Evolutionary conservation across 2,329 filamentous ascomycete genomes (phyloP).

Genomic region (Pseudocercospora eumusae): DNA sequence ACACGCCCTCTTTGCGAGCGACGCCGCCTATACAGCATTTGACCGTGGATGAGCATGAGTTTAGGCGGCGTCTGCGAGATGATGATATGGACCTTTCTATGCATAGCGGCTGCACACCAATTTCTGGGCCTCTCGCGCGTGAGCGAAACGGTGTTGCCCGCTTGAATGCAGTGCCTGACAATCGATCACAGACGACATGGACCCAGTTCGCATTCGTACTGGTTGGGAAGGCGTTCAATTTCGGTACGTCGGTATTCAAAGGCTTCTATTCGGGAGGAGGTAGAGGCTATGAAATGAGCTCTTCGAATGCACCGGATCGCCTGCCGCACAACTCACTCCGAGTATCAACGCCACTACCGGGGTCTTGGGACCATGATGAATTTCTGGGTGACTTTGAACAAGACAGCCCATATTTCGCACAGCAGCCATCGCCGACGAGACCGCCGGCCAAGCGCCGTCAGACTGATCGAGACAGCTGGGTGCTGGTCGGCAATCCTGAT

Average conservation of each 20-base stretch:
- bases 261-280: slow-evolving; percentile 89
- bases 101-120: slow-evolving; percentile 14
- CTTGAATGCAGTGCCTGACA: slow-evolving; percentile 21
- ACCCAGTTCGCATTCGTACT: slow-evolving; percentile 61
- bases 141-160: slow-evolving; percentile 42
- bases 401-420: slow-evolving; percentile 46
- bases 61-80: slow-evolving; percentile 29
- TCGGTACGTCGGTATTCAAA: slow-evolving; percentile 73
- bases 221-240: slow-evolving; percentile 78
- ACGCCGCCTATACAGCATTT: slow-evolving; percentile 41
- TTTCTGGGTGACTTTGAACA: slow-evolving; percentile 49
- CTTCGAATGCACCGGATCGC: slow-evolving; percentile 22
- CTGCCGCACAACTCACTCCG: slow-evolving; percentile 32
- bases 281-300: slow-evolving; percentile 62
- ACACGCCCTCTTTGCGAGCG: slow-evolving; percentile 47
- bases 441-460: slow-evolving; percentile 49
- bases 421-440: slow-evolving; percentile 28
- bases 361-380: slow-evolving; percentile 55
- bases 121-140: slow-evolving; percentile 37
- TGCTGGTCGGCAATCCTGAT: slow-evolving; percentile 49
- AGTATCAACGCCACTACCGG: slow-evolving; percentile 53
- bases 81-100: slow-evolving; percentile 26
- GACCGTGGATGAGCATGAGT: slow-evolving; percentile 26
- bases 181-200: slow-evolving; percentile 47
- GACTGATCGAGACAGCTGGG: slow-evolving; percentile 52